Conservation (phyloP, 148 eudicot genomes). For the Cornus florida region DNA sequence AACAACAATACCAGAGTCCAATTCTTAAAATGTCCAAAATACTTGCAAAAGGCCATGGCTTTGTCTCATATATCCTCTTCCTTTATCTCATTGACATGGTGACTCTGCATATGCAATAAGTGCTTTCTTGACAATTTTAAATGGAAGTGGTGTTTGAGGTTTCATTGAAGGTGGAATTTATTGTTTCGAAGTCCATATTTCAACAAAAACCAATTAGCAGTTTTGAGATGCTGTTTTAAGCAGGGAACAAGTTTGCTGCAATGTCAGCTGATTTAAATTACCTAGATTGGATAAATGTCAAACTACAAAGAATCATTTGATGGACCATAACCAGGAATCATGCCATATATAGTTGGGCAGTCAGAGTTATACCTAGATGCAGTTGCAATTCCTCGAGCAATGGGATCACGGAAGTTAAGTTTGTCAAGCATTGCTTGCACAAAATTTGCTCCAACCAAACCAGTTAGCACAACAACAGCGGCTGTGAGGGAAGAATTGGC, state of each 20-base stretch:
- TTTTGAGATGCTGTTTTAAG: no score
- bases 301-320: background rate
- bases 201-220: no score
- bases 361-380: constrained; percentile 75
- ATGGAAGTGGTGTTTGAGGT: no score
- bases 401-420: constrained; percentile 77
- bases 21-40: no score
- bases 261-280: background rate
- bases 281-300: background rate
- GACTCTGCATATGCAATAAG: no score
- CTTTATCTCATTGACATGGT: no score
- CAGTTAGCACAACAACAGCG: constrained; percentile 92
- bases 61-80: no score
- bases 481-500: constrained; percentile 93
- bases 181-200: background rate
- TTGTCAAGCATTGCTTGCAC: constrained; percentile 86
- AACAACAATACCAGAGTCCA: no score
- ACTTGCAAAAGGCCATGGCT: no score
- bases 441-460: constrained; percentile 94
- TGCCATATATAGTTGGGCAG: background rate
- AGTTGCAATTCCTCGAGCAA: constrained; percentile 97
- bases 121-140: no score
- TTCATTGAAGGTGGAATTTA: no score
- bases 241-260: background rate
- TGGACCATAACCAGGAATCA: background rate